Evolutionary conservation across 169 alveolate genomes (phyloP), one percentile per base, ranked within the genome.

Genomic region (Plasmodium cynomolgi): DNA sequence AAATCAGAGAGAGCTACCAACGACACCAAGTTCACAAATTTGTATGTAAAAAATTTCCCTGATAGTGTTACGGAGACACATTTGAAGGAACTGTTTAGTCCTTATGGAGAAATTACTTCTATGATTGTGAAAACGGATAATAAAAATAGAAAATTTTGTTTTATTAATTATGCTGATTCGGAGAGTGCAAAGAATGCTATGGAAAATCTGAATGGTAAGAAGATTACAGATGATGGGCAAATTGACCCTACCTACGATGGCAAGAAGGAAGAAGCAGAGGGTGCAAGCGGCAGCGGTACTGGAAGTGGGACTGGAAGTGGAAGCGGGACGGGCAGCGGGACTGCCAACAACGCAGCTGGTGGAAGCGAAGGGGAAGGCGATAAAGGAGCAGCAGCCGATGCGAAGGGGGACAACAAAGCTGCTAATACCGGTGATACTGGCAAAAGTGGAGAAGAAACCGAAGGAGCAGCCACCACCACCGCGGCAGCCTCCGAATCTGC

Each of bases 11-110:
- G 98, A 92, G 95, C 90, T 29, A 85, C 98, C 0, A 95, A 81
- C 84, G 91, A 84, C 44, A 95, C 93, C 5, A 94, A 74, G 26
- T 96, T 93, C 50, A 98, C 99, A 31, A 98, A 98, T 91, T 94
- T 98, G 68, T 98, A 98, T 94, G 98, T 98, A 56, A 98, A 98
- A 86, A 97, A 98, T 95, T 98, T 97, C 91, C 99, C 99, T 2
- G 97, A 93, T 13, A 95, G 94, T 17, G 98, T 98, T 98, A 96
- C 96, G 13, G 99, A 96, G 92, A 96, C 95, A 33, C 97, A 92
- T 62, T 84, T 98, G 62, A 73, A 83, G 47, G 95, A 95, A 41
- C 84, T 95, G 29, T 97, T 98, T 50, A 95, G 97, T n/a, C 97
- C 96, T 56, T 98, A 91, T 92, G 99, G 99, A 3, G 97, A 97